Evolutionary conservation across 176 grass and related monocot genomes (phyloP), one percentile per base, ranked within the genome.

Genomic region (Aegilops umbellulata): DNA sequence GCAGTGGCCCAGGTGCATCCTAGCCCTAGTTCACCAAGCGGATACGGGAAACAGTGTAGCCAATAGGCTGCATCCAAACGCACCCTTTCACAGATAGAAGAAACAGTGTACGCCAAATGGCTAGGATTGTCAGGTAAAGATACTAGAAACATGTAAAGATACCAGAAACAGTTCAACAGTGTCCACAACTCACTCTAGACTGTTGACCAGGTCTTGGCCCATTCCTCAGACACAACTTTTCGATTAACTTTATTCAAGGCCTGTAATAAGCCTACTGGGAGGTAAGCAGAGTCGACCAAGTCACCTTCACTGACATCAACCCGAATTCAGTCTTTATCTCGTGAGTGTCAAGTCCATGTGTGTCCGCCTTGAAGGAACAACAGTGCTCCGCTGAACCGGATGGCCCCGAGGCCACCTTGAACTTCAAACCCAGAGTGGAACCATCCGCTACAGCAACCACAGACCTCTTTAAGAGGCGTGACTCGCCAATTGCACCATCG

Each of bases 341-440:
- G 26, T 16, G 27, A 49, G 17, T 68, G 22, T 2, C 19, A 51
- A 26, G n/a, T 15, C 63, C 79, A 35, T 81, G 66, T 0, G 23
- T 36, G 7, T 1, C 17, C 1, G 81, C 65, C 68, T 57, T 17
- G 46, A 82, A 82, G 65, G 65, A 82, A 24, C 44, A 24, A 24
- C 11, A 82, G 3, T 23, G 65, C 19, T 82, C 80, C 16, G 2
- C 30, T 36, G 9, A 10, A 69, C 32, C 20, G 0, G 32, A 42
- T 10, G 32, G 8, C 8, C 15, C 13, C 24, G 58, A 4, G 16
- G 20, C 35, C 60, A 80, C 2, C 34, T 63, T 80, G 13, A 86
- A 86, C 66, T 46, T 80, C 66, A 86, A 63, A 62, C 35, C 26
- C 65, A 86, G 62, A 27, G 0, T 10, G 60, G 36, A 34, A 31